Evolutionary conservation across 345 rosid species (phyloP).

Genomic region (Linum tenue): DNA sequence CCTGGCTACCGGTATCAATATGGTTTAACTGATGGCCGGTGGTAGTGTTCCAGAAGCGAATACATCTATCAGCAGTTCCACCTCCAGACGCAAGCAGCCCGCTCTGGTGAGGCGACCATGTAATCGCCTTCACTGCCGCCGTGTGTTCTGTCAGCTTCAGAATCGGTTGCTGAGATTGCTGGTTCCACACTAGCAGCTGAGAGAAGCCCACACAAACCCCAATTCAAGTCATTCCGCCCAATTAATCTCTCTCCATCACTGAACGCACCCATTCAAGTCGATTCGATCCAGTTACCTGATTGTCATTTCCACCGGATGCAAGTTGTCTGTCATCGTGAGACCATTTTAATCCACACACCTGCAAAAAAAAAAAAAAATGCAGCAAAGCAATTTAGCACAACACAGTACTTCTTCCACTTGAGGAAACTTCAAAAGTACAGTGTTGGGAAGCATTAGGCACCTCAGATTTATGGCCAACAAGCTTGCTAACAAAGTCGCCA

Average conservation of each 20-base stretch:
- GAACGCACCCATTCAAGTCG: neutral
- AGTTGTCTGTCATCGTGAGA: constrained; percentile 95
- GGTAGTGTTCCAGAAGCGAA: constrained; percentile 91
- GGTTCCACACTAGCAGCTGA: constrained; percentile 94
- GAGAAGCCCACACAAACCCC: neutral
- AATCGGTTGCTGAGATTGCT: constrained; percentile 75
- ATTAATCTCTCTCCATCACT: neutral
- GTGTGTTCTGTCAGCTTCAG: constrained; percentile 80
- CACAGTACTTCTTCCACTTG: neutral
- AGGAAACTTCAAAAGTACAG: neutral
- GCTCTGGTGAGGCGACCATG: constrained; percentile 98
- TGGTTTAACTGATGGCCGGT: constrained; percentile 78
- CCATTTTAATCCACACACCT: constrained; percentile 94
- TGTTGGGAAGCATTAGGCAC: constrained; percentile 16
- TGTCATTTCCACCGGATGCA: constrained; percentile 97
- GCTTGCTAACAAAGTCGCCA: constrained; percentile 57
- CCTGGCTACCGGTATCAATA: constrained; percentile 97
- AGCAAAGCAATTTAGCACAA: neutral
- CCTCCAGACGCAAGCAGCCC: constrained; percentile 95
- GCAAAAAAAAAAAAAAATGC: constrained; percentile 5
- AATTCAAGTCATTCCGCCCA: neutral
- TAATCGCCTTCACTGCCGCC: constrained; percentile 95
- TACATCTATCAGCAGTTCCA: constrained; percentile 94
- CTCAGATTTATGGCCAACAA: constrained; percentile 94
- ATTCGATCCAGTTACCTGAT: constrained; percentile 46